Conservation (phyloP, 2,329 filamentous ascomycete species). For the Huntiella omanensis region DNA sequence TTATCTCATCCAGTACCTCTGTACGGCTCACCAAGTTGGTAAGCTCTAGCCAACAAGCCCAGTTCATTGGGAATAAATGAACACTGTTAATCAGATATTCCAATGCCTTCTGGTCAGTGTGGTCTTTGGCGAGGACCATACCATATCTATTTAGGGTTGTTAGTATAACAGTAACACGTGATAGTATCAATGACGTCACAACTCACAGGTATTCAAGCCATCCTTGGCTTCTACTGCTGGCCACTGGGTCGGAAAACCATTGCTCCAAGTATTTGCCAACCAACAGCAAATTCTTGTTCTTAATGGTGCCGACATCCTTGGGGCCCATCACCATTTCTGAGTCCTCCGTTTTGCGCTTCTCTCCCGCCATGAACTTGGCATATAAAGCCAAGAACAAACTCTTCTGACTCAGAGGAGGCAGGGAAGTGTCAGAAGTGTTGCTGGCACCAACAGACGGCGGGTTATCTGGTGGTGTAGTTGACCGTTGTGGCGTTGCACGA, state of each 20-base stretch:
- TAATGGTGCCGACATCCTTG: conserved; percentile 64
- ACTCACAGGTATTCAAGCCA: conserved; percentile 70
- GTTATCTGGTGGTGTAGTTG: neutral
- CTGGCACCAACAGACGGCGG: neutral
- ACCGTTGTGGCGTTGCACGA: neutral
- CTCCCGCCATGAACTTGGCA: conserved; percentile 78
- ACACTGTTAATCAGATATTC: conserved; percentile 78
- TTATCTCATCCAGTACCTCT: conserved; percentile 64
- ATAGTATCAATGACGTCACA: neutral
- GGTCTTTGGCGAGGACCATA: conserved; percentile 73
- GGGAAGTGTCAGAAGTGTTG: conserved; percentile 14
- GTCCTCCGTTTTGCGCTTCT: conserved; percentile 92
- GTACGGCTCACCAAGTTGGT: conserved; percentile 58
- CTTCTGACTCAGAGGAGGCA: conserved; percentile 62
- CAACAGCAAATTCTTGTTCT: conserved; percentile 67
- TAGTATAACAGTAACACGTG: neutral
- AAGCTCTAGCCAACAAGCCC: conserved; percentile 92
- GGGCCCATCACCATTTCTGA: conserved; percentile 95
- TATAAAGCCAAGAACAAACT: conserved; percentile 84
- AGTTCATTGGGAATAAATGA: conserved; percentile 82
- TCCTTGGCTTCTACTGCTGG: conserved; percentile 53
- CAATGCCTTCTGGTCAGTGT: conserved; percentile 71
- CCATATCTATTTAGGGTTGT: conserved; percentile 41
- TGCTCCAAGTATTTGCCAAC: conserved; percentile 59
- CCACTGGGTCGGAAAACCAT: conserved; percentile 56